Evolutionary conservation across 2,329 filamentous ascomycete genomes (phyloP).

Genomic region (Fusarium torreyae): DNA sequence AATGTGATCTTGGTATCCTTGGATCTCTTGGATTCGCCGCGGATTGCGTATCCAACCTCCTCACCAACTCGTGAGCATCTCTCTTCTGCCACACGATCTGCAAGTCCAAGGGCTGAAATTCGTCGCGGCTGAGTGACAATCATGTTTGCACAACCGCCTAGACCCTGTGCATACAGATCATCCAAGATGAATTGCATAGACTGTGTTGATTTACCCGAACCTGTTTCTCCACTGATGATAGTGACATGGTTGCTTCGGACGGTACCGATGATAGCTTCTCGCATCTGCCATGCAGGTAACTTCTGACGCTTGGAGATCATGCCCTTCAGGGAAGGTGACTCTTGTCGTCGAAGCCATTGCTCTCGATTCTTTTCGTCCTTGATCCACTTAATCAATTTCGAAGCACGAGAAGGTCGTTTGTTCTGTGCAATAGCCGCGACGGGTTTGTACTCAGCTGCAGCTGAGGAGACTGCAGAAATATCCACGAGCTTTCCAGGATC

Average conservation of each 20-base stretch:
- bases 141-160: slow-evolving; percentile 87
- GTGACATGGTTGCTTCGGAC: slow-evolving; percentile 88
- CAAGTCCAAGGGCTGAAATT: slow-evolving; percentile 93
- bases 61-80: slow-evolving; percentile 86
- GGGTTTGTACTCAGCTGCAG: slow-evolving; percentile 69
- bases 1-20: slow-evolving; percentile 94
- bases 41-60: slow-evolving; percentile 94
- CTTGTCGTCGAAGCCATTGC: slow-evolving; percentile 80
- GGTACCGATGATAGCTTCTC: slow-evolving; percentile 81
- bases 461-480: slow-evolving; percentile 83
- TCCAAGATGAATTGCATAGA: slow-evolving; percentile 97
- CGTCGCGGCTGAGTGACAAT: slow-evolving; percentile 95
- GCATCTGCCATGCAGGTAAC: slow-evolving; percentile 90
- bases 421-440: slow-evolving; percentile 47
- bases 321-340: slow-evolving; percentile 74
- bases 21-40: slow-evolving; percentile 88
- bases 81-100: slow-evolving; percentile 95
- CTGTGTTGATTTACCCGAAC: slow-evolving; percentile 96
- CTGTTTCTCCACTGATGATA: slow-evolving; percentile 97
- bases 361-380: slow-evolving; percentile 72
- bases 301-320: slow-evolving; percentile 82
- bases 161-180: slow-evolving; percentile 82
- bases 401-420: slow-evolving; percentile 61
- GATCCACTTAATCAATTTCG: slow-evolving; percentile 75
- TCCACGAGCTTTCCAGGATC: slow-evolving; percentile 87